phyloP scores from a whole-genome alignment of 371 early-diverging fungal genomes.

The Mucor piriformis region DNA sequence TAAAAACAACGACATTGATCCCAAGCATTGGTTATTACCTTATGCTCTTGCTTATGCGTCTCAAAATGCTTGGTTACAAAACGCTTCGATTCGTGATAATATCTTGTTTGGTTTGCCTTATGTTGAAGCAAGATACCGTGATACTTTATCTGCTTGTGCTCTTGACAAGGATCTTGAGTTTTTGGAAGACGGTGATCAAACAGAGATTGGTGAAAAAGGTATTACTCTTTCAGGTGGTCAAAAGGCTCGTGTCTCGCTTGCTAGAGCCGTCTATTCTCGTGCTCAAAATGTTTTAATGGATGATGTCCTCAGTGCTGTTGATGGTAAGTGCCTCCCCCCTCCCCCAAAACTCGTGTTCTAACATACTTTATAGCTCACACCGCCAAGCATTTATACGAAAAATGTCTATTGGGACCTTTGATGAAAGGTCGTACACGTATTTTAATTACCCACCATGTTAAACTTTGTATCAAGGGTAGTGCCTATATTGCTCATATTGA shows the following conservation, averaged over 20 bases:
- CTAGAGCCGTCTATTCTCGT: conserved; percentile 78
- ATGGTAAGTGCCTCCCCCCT: conserved; percentile 35
- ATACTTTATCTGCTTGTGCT: conserved; percentile 69
- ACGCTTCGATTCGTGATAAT: conserved; percentile 80
- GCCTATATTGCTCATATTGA: conserved; percentile 71
- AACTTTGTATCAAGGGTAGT: conserved; percentile 71
- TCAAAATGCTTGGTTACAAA: conserved; percentile 85
- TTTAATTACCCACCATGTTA: conserved; percentile 85
- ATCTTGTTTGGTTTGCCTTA: conserved; percentile 78
- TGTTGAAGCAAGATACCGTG: conserved; percentile 64
- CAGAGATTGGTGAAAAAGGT: conserved; percentile 91
- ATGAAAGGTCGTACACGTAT: conserved; percentile 79
- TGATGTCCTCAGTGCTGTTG: conserved; percentile 82
- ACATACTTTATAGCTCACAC: conserved; percentile 63
- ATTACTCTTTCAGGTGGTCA: conserved; percentile 89
- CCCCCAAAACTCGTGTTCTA: conserved; percentile 33
- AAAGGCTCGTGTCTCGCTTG: conserved; percentile 74
- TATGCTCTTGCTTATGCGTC: conserved; percentile 74
- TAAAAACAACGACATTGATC: conserved; percentile 31
- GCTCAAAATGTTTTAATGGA: conserved; percentile 74
- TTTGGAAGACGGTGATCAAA: conserved; percentile 80
- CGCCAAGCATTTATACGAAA: conserved; percentile 74
- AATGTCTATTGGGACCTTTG: conserved; percentile 68
- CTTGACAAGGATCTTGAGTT: conserved; percentile 81
- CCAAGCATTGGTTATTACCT: conserved; percentile 32